A percentile compares a stretch with the other conserved stretches of the same genome.
These are phyloP conservation scores for Meripilus lineatus DNA, from an alignment of 1,284 basidiomycete species.

Conservation along the genomic window DNA sequence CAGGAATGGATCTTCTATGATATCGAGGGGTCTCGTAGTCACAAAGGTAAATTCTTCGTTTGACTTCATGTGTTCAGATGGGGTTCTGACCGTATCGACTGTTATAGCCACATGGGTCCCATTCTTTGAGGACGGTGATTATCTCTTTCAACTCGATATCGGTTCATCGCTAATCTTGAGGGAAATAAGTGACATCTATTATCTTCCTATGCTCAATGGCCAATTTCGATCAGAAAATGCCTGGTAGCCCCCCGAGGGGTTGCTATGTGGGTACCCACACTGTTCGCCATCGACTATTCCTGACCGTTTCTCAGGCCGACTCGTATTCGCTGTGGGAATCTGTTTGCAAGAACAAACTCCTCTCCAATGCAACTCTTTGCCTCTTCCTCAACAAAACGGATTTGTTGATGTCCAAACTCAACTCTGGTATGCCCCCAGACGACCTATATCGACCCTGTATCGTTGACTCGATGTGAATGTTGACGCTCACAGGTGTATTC, in stretches of 20 bases:
- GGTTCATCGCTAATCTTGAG: background rate
- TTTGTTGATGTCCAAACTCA: conserved; percentile 48
- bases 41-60: conserved; percentile 38
- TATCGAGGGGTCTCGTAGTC: conserved; percentile 51
- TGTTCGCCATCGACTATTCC: background rate
- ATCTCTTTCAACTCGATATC: background rate
- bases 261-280: conserved; percentile 38
- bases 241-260: conserved; percentile 50
- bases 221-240: conserved; percentile 54
- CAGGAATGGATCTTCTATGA: conserved; percentile 59
- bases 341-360: conserved; percentile 50
- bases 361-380: conserved; percentile 47
- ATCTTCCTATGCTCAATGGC: conserved; percentile 61
- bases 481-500: background rate
- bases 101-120: conserved; percentile 51
- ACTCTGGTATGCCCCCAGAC: conserved; percentile 30
- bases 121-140: conserved; percentile 57
- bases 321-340: conserved; percentile 53
- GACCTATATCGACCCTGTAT: background rate
- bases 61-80: too few relatives aligned
- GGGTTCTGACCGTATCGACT: background rate
- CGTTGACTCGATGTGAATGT: background rate
- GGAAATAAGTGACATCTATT: conserved; percentile 45
- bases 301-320: conserved; percentile 35
- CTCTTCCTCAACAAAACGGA: conserved; percentile 62